Conservation (phyloP, 2,329 filamentous ascomycete species). For the Delphinella strobiligena region DNA sequence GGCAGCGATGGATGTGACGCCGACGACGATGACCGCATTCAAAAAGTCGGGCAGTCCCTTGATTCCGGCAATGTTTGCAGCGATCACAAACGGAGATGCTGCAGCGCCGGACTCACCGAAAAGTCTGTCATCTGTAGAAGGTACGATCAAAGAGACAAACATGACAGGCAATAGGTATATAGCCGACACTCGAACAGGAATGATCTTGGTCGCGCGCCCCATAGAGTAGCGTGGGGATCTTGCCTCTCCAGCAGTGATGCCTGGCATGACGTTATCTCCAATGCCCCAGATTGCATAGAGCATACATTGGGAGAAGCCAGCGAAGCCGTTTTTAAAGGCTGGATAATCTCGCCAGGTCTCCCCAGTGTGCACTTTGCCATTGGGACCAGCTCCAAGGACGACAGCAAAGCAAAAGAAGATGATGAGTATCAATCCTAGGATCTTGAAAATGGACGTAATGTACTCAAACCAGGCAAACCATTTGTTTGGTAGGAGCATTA, state of each 20-base stretch:
- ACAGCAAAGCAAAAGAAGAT: slow-evolving; percentile 40
- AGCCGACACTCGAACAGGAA: slow-evolving; percentile 26
- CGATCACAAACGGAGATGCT: slow-evolving; percentile 53
- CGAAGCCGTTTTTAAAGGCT: slow-evolving; percentile 42
- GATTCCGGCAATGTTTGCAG: slow-evolving; percentile 48
- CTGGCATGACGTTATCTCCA: slow-evolving; percentile 22
- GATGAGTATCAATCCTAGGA: slow-evolving; percentile 24
- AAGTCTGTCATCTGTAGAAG: slow-evolving; percentile 20
- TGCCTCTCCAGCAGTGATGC: slow-evolving; percentile 30
- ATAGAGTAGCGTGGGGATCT: slow-evolving; percentile 27
- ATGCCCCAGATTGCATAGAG: background rate
- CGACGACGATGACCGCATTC: slow-evolving; percentile 44
- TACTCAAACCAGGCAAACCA: slow-evolving; percentile 24
- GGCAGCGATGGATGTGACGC: slow-evolving; percentile 47
- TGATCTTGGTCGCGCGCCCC: slow-evolving; percentile 28
- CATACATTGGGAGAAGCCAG: slow-evolving; percentile 40
- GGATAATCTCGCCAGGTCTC: slow-evolving; percentile 13
- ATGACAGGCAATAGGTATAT: slow-evolving; percentile 25
- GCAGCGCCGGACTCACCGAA: slow-evolving; percentile 26
- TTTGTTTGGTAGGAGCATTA: slow-evolving; percentile 16
- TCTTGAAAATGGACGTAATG: slow-evolving; percentile 13
- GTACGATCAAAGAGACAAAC: slow-evolving; percentile 17
- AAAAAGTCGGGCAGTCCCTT: slow-evolving; percentile 47
- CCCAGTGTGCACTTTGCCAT: slow-evolving; percentile 44
- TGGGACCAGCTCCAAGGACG: slow-evolving; percentile 44